Base-by-base conservation (phyloP, 768 basidiomycete genomes). In the Fomitopsis serialis region DNA sequence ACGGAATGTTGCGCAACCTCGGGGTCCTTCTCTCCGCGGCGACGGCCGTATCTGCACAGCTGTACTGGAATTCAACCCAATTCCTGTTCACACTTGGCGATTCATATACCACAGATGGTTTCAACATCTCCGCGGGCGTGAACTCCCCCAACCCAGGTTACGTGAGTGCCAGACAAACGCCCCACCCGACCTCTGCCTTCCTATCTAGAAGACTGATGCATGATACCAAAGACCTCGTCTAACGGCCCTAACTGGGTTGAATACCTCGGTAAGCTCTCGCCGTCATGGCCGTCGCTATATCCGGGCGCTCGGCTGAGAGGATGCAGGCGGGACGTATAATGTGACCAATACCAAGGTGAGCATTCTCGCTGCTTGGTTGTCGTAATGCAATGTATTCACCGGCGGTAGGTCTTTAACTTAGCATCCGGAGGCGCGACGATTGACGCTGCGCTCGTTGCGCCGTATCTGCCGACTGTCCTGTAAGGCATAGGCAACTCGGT, bases 211-310 rank as follows among this genome's bases (percentile, higher is more conserved):
- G 22, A 35, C 24, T n/a, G 42, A 40, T 52, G 42, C 34, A 17
- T 45, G 25, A 24, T 22, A 17, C 45, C 24, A 0, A 43, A 84
- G 80, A 78, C 77, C 9, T 80, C 79, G 7, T 80, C 80, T 15
- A 81, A 83, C 61, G 82, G 83, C 17, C 81, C 75, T 0, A 85
- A 82, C 62, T 85, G 82, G 82, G 80, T 81, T 6, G 63, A 77
- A 53, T 76, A 70, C 58, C 69, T 82, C 50, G 70, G 81, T 82
- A 52, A 56, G 69, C 25, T 58, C 53, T 56, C 29, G 34, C 42
- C 40, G 37, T 47, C 45, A 35, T 19, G 54, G 27, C 27, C 42
- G 37, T 42, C 42, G 15, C 22, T 48, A 36, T 17, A 32, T 19
- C 27, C 45, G 44, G 25, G 47, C 42, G 36, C 54, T 42, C 36